These are phyloP conservation scores for Asterochloris sp. DNA, from an alignment of 139 green algal genomes.

Conservation along the genomic window DNA sequence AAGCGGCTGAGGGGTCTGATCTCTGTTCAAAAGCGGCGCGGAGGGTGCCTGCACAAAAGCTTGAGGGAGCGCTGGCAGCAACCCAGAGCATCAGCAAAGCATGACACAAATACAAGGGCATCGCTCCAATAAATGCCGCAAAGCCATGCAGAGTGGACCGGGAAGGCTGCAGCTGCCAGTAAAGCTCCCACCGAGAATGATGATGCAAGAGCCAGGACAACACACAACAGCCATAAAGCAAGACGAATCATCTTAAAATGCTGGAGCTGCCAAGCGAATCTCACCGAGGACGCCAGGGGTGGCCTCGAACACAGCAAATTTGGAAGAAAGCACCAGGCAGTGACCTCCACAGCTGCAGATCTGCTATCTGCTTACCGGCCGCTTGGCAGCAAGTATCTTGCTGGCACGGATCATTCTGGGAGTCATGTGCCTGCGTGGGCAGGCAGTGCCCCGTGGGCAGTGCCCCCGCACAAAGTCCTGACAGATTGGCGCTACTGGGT, in stretches of 20 bases:
- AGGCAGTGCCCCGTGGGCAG: conserved; percentile 50
- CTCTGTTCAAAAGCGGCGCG: no score
- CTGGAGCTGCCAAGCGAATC: neutral
- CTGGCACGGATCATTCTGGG: conserved; percentile 40
- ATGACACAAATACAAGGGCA: neutral
- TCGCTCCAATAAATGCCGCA: neutral
- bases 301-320: no score
- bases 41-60: no score
- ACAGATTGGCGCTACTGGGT: conserved; percentile 45
- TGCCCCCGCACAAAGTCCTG: conserved; percentile 53
- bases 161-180: neutral
- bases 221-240: neutral
- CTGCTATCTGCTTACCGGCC: neutral
- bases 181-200: no score
- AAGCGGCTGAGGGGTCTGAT: no score
- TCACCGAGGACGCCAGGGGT: no score
- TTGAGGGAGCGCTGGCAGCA: no score
- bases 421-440: conserved; percentile 58
- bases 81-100: neutral
- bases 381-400: neutral
- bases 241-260: neutral
- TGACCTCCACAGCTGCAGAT: conserved; percentile 7
- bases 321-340: neutral
- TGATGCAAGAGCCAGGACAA: neutral
- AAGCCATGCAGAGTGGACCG: neutral